Evolutionary conservation across 768 basidiomycete species (phyloP), one percentile per base, ranked within the genome.

Genomic region (Dacryopinax spathularia): DNA sequence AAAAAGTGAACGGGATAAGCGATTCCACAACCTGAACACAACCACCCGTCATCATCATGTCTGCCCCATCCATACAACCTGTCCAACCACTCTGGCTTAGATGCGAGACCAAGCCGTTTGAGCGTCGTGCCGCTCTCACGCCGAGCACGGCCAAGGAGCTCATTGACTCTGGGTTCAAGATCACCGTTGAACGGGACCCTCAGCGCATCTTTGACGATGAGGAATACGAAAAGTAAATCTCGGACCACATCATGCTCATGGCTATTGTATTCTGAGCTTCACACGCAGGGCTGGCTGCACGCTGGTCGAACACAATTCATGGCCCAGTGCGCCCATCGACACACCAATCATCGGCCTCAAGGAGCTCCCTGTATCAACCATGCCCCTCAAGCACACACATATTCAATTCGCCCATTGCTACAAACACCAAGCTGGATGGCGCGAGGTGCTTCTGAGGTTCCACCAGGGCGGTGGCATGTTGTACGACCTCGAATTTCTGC

Each of bases 381-480:
- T 85, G 34, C 88, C 95, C 22, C 78, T 99, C 18, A 84, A 83
- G 7, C 96, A 99, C 75, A 91, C 89, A 1, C 96, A 99, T 75
- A 92, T 99, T 71, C 92, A 96, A 70, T 99, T 98, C 69, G 94
- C 93, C 2, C 96, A 98, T 73, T 96, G 94, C 75, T 98, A 90
- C 82, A 99, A 99, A 76, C 77, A 83, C 41, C 96, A 99, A 73
- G 91, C 81, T 1, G 96, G 96, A 22, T 99, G 96, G 95, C 80
- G 83, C 9, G 78, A 83, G 43, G 83, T 97, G 33, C 84, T 99
- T 31, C 79, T 84, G 33, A 88, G 96, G 22, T 99, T 97, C 79
- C 77, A 82, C 72, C 79, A 80, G 60, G 96, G 94, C 15, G 79
- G 80, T 22, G 95, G 93, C 33, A 86, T 84, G 13, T 78, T 98